Percentiles rank a stretch among this genome's conserved stretches.
Evolutionary conservation across 1,284 basidiomycete species (phyloP).

Genomic region (Trichosporon ovoides): DNA sequence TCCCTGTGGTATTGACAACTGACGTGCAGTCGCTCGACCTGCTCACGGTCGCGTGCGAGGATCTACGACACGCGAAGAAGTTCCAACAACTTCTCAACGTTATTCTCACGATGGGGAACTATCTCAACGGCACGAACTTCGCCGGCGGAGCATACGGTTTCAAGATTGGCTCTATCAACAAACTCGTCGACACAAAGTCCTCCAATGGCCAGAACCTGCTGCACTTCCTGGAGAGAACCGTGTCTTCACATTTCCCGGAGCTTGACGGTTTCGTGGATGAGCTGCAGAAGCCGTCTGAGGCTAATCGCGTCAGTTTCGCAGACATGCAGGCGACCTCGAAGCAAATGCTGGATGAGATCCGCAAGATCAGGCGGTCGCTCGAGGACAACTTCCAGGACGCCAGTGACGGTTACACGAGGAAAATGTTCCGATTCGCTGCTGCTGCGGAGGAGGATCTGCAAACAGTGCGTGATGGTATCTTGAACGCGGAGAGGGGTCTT

Average conservation of each 20-base stretch:
- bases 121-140: slow-evolving; percentile 93
- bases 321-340: slow-evolving; percentile 46
- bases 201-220: slow-evolving; percentile 86
- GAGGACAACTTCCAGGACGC: slow-evolving; percentile 68
- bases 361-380: slow-evolving; percentile 69
- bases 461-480: slow-evolving; percentile 76
- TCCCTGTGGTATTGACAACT: slow-evolving; percentile 1
- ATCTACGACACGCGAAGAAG: slow-evolving; percentile 66
- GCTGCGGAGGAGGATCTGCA: slow-evolving; percentile 68
- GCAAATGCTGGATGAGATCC: slow-evolving; percentile 71
- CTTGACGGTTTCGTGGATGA: slow-evolving; percentile 88
- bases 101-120: slow-evolving; percentile 93
- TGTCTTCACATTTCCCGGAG: slow-evolving; percentile 78
- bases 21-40: slow-evolving; percentile 64
- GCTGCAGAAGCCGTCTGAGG: slow-evolving; percentile 80
- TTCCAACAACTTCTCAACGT: slow-evolving; percentile 73
- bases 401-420: slow-evolving; percentile 69
- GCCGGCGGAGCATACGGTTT: slow-evolving; percentile 98
- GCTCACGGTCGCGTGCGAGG: slow-evolving; percentile 70
- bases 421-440: slow-evolving; percentile 82
- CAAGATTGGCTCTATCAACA: slow-evolving; percentile 95
- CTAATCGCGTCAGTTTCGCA: slow-evolving; percentile 60
- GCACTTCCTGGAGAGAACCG: slow-evolving; percentile 88
- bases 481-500: slow-evolving; percentile 72
- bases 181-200: slow-evolving; percentile 97